These are phyloP conservation scores for Massariosphaeria phaeospora DNA, from an alignment of 495 filamentous ascomycete species.

Conservation along the genomic window DNA sequence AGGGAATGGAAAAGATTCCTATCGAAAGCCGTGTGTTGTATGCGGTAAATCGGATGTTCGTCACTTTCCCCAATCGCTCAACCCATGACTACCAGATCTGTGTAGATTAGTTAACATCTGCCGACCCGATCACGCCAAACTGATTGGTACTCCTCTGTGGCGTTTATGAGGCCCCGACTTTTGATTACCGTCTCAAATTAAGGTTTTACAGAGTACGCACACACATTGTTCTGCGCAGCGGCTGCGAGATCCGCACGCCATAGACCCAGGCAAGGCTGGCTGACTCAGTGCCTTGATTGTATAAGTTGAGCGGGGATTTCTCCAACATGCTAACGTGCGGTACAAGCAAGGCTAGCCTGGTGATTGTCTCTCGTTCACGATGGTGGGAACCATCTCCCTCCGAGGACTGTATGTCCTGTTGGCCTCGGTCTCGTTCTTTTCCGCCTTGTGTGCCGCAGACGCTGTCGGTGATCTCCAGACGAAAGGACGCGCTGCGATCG, in stretches of 20 bases:
- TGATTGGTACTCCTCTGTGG: slow-evolving; percentile 7
- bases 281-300: slow-evolving; percentile 1
- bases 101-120: slow-evolving; percentile 22
- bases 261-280: background rate
- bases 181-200: slow-evolving; percentile 25
- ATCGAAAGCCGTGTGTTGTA: too few relatives aligned
- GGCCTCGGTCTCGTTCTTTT: slow-evolving; percentile 7
- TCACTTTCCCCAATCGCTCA: slow-evolving; percentile 17
- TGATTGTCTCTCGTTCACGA: background rate
- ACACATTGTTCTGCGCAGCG: slow-evolving; percentile 1
- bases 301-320: slow-evolving; percentile 20
- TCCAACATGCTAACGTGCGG: background rate
- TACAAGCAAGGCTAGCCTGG: background rate
- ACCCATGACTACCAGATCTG: slow-evolving; percentile 20
- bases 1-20: too few relatives aligned
- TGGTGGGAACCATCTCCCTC: slow-evolving; percentile 8
- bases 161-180: slow-evolving; percentile 15
- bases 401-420: slow-evolving; percentile 18
- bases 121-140: slow-evolving; percentile 10
- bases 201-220: slow-evolving; percentile 4
- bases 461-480: slow-evolving; percentile 44
- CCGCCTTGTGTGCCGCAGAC: slow-evolving; percentile 34
- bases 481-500: slow-evolving; percentile 41
- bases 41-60: too few relatives aligned
- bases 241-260: slow-evolving; percentile 6